Base-by-base conservation (phyloP, 176 grass and related monocot genomes). In the Ensete ventricosum region DNA sequence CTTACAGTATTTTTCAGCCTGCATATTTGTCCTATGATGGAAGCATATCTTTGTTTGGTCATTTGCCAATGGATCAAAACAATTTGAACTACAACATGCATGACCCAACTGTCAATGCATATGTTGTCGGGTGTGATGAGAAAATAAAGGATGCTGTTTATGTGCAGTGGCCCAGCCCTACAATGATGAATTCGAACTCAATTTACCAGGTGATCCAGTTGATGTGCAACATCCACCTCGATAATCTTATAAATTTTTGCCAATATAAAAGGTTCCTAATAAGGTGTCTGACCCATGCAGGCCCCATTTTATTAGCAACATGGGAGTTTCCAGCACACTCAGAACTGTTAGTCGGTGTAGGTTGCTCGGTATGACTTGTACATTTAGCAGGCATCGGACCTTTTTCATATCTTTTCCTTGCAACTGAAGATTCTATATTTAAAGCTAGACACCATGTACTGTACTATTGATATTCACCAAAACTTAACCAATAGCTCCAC, bases 261-360 rank as follows among this genome's bases (percentile, higher is more conserved):
- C 34, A 43, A 6, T 43, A 43, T 43, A 43, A 43, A 43, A 20
- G 9, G 9, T 80, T 19, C 21, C 10, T 52, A 27, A 11, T 50
- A 53, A 26, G 29, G 43, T 29, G 20, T 1, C 19, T 13, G 6
- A 13, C 22, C n/a, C 25, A 2, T 73, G 69, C 78, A 73, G 78
- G 78, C 57, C 64, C 78, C 78, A 53, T 22, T 64, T 20, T 73
- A 80, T 27, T 69, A 80, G 55, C 69, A 80, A 54, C 69, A 59
- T 14, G 23, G 73, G 57, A 73, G 69, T 49, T 80, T 80, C 34
- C 69, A 64, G 9, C 57, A 73, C 59, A 72, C 69, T 22, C 78
- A 73, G 78, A 80, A 80, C 24, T 79, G 77, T 29, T 79, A 79
- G 66, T 19, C 63, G 24, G 24, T 25, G 34, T 43, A 65, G 21